phyloP scores from a whole-genome alignment of 768 basidiomycete species.

The Leucocoprinus sp. region DNA sequence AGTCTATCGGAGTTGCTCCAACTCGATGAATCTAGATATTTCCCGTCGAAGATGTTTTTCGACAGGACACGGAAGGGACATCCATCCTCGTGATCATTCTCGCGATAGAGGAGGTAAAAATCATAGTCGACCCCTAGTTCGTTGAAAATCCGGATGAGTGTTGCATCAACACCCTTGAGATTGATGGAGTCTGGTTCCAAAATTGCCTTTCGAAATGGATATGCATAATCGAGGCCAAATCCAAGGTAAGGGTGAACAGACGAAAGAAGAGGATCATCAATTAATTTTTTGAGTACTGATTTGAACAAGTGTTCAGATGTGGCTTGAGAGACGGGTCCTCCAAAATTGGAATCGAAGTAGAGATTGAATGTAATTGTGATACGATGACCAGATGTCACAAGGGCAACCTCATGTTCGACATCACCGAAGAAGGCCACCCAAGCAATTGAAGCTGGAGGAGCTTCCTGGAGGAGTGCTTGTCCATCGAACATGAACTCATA shows the following conservation, averaged over 20 bases:
- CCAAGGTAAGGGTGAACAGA: not conserved
- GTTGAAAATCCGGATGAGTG: slow-evolving; percentile 5
- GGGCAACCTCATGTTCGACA: slow-evolving; percentile 31
- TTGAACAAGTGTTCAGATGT: not conserved
- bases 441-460: slow-evolving; percentile 17
- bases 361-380: slow-evolving; percentile 37
- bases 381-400: slow-evolving; percentile 28
- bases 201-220: not conserved
- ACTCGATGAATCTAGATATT: not conserved
- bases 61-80: not conserved
- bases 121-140: not conserved
- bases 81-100: not conserved
- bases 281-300: not conserved
- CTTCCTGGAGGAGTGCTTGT: slow-evolving; percentile 20
- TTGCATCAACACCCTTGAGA: not conserved
- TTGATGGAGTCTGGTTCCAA: not conserved
- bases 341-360: slow-evolving; percentile 17
- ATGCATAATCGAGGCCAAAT: not conserved
- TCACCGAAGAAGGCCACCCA: slow-evolving; percentile 23
- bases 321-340: not conserved
- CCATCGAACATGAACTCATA: slow-evolving; percentile 25
- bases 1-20: not conserved
- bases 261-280: not conserved
- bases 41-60: not conserved
- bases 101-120: slow-evolving; percentile 10